A percentile compares a stretch with the other conserved stretches of the same genome.
These are phyloP conservation scores for Cutaneotrichosporon sp. DNA, from an alignment of 1,284 basidiomycete genomes.

Conservation along the genomic window DNA sequence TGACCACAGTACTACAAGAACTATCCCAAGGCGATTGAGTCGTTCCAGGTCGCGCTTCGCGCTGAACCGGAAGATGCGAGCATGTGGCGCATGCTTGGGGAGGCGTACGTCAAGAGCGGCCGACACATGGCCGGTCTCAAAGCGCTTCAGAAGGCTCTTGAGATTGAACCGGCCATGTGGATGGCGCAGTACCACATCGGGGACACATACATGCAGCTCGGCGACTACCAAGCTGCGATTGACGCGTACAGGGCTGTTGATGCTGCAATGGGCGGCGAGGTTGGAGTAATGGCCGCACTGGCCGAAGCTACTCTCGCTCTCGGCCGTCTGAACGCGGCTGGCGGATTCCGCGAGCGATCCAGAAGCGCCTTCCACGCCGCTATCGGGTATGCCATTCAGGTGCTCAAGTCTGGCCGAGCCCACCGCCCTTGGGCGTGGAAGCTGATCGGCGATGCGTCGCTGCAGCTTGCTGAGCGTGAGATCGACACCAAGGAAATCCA, in stretches of 20 bases:
- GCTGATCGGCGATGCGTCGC: constrained; percentile 70
- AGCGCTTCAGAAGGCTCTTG: constrained; percentile 68
- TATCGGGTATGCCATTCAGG: constrained; percentile 57
- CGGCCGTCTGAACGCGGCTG: constrained; percentile 61
- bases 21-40: constrained; percentile 71
- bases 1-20: constrained; percentile 63
- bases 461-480: constrained; percentile 56
- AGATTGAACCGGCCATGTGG: constrained; percentile 72
- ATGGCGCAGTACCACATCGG: constrained; percentile 77
- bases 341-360: constrained; percentile 70
- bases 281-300: constrained; percentile 68
- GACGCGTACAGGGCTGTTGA: constrained; percentile 61
- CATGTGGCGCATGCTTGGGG: constrained; percentile 85
- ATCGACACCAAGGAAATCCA: constrained; percentile 35
- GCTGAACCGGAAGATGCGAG: constrained; percentile 70
- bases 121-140: constrained; percentile 86
- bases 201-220: constrained; percentile 76
- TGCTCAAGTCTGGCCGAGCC: constrained; percentile 56
- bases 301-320: constrained; percentile 69
- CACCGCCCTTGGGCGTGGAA: constrained; percentile 82
- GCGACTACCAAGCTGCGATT: constrained; percentile 71
- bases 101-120: constrained; percentile 83
- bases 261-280: constrained; percentile 52
- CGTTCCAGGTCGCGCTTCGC: constrained; percentile 82
- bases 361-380: constrained; percentile 64